A percentile compares a stretch with the other conserved stretches of the same genome.
phyloP scores from a whole-genome alignment of 371 early-diverging fungal genomes.

The Dipsacomyces acuminosporus region DNA sequence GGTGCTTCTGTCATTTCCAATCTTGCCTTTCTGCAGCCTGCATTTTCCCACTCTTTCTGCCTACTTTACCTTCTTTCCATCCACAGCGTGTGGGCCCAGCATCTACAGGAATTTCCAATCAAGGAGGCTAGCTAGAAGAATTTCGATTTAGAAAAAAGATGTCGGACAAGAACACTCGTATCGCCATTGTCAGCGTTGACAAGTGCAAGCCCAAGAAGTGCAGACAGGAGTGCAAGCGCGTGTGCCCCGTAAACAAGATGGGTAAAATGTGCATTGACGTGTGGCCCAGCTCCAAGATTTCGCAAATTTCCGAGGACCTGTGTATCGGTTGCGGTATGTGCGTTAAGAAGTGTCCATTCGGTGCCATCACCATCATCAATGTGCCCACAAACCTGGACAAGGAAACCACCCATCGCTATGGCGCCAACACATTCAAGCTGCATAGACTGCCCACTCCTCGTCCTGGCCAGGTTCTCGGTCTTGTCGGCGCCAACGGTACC shows the following conservation, averaged over 20 bases:
- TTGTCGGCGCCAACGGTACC: constrained; percentile 99
- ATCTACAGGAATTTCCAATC: too few relatives aligned
- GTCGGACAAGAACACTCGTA: constrained; percentile 79
- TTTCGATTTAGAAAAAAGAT: too few relatives aligned
- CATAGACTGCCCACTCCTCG: constrained; percentile 98
- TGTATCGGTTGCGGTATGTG: constrained; percentile 99
- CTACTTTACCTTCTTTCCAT: too few relatives aligned
- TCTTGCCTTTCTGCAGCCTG: too few relatives aligned
- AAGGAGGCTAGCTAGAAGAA: too few relatives aligned
- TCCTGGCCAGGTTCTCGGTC: constrained; percentile 97
- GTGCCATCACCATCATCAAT: constrained; percentile 98
- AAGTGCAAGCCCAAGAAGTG: constrained; percentile 99
- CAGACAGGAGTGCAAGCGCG: constrained; percentile 94
- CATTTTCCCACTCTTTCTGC: too few relatives aligned
- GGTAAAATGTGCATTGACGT: constrained; percentile 98
- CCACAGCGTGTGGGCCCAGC: too few relatives aligned
- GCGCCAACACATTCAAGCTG: constrained; percentile 98
- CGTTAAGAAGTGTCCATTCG: constrained; percentile 99
- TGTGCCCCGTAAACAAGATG: constrained; percentile 64
- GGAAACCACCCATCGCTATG: constrained; percentile 98
- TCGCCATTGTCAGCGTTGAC: constrained; percentile 96
- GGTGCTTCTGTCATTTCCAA: too few relatives aligned
- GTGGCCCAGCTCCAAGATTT: constrained; percentile 74
- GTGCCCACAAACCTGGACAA: constrained; percentile 96
- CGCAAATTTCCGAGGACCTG: constrained; percentile 92